Percentiles rank a stretch among this genome's conserved stretches.
Conservation (phyloP, 2,329 filamentous ascomycete genomes). For the Aspergillus quadricinctus region DNA sequence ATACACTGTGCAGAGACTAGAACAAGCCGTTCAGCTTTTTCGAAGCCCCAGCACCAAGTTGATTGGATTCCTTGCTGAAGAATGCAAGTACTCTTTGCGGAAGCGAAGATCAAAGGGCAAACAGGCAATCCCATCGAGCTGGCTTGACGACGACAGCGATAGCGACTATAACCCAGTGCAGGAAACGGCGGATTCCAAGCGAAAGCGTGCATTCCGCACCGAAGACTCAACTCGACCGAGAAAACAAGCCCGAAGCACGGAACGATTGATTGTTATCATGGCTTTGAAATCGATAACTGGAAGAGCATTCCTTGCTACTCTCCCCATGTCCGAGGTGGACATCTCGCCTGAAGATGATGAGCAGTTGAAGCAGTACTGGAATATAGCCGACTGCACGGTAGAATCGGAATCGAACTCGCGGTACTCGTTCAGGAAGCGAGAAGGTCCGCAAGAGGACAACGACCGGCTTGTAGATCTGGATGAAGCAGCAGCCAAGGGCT, state of each 20-base stretch:
- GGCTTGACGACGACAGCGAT: constrained; percentile 33
- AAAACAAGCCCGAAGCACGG: not conserved
- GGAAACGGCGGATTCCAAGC: not conserved
- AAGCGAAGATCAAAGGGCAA: constrained; percentile 1
- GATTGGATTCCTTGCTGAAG: not conserved
- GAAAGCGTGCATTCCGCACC: not conserved
- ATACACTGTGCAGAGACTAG: not conserved
- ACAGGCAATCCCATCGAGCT: constrained; percentile 14
- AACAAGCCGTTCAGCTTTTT: constrained; percentile 3
- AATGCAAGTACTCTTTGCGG: constrained; percentile 12
- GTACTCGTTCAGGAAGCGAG: not conserved
- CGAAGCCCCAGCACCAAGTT: not conserved
- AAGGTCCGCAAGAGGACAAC: not conserved
- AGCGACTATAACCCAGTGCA: constrained; percentile 29
- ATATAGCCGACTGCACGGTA: not conserved
- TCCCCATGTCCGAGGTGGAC: constrained; percentile 2
- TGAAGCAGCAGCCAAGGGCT: constrained; percentile 31
- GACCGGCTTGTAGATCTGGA: constrained; percentile 11
- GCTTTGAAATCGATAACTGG: not conserved
- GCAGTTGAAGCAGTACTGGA: not conserved
- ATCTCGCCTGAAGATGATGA: not conserved
- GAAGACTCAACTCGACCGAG: not conserved
- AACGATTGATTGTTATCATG: not conserved
- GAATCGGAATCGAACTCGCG: not conserved
- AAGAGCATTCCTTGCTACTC: constrained; percentile 1